A percentile compares a stretch with the other conserved stretches of the same genome.
Evolutionary conservation across 2,329 filamentous ascomycete genomes (phyloP).

Genomic region (Apiospora pterosperma): DNA sequence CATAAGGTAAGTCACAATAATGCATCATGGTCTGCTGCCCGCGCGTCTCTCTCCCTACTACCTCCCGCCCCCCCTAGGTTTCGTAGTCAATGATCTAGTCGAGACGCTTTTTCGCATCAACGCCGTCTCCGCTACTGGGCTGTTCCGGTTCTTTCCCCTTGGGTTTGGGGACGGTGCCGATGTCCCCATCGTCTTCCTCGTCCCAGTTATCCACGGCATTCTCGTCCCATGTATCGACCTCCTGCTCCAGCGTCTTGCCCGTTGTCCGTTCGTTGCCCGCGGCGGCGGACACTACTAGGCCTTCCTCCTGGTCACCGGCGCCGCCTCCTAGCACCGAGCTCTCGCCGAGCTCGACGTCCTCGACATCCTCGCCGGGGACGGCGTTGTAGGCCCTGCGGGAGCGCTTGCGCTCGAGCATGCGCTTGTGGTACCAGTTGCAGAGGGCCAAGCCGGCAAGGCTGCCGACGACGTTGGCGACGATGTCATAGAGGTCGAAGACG

Average conservation of each 20-base stretch:
- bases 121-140: conserved; percentile 21
- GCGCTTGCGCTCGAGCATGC: conserved; percentile 88
- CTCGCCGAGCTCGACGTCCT: conserved; percentile 76
- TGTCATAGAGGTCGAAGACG: conserved; percentile 74
- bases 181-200: conserved; percentile 40
- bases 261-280: conserved; percentile 15
- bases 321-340: conserved; percentile 26
- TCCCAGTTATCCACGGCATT: conserved; percentile 63
- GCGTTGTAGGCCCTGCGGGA: conserved; percentile 68
- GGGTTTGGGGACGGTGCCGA: conserved; percentile 5
- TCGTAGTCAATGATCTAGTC: conserved; percentile 19
- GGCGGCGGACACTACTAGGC: conserved; percentile 46
- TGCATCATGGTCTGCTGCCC: neutral
- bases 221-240: conserved; percentile 93
- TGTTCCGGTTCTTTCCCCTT: conserved; percentile 23
- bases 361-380: conserved; percentile 60
- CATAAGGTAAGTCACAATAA: conserved; percentile 8
- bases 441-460: conserved; percentile 68
- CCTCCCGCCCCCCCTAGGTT: neutral
- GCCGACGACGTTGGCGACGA: conserved; percentile 82
- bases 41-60: neutral
- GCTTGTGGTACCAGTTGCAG: conserved; percentile 89
- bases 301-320: conserved; percentile 55
- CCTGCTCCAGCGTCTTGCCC: conserved; percentile 61
- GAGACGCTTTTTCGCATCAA: conserved; percentile 29